phyloP scores from a whole-genome alignment of 1,284 basidiomycete species.

The Phenoliferia sp. region DNA sequence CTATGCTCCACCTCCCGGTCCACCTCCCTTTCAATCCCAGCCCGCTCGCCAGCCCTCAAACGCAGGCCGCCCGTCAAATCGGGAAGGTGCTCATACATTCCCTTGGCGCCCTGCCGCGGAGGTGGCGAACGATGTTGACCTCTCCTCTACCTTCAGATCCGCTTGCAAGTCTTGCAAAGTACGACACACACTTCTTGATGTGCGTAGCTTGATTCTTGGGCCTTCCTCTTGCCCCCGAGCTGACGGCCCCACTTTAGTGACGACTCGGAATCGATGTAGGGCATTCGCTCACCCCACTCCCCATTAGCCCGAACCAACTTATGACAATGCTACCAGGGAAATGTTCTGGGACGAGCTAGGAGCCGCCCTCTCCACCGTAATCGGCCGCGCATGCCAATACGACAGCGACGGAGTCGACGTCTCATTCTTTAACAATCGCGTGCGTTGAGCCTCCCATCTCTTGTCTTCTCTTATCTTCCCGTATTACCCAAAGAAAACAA shows the following conservation, averaged over 20 bases:
- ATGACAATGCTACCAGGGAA: slow-evolving; percentile 9
- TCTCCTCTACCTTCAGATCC: neutral
- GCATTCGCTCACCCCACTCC: neutral
- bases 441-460: too few relatives aligned
- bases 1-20: neutral
- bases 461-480: too few relatives aligned
- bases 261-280: slow-evolving; percentile 2
- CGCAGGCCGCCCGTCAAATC: neutral
- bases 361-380: slow-evolving; percentile 1
- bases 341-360: slow-evolving; percentile 12
- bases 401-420: slow-evolving; percentile 25
- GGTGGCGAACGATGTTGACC: neutral
- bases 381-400: neutral
- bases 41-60: neutral
- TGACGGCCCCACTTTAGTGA: neutral
- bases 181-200: slow-evolving; percentile 4
- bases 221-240: too few relatives aligned
- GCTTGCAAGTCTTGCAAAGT: neutral
- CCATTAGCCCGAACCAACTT: neutral
- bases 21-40: neutral
- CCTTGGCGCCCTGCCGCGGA: neutral
- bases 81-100: neutral
- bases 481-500: too few relatives aligned
- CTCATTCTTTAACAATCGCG: slow-evolving; percentile 21
- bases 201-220: neutral